Percentiles rank a stretch among this genome's conserved stretches.
Conservation (phyloP, 768 basidiomycete species). For the Mycena latifolia region DNA sequence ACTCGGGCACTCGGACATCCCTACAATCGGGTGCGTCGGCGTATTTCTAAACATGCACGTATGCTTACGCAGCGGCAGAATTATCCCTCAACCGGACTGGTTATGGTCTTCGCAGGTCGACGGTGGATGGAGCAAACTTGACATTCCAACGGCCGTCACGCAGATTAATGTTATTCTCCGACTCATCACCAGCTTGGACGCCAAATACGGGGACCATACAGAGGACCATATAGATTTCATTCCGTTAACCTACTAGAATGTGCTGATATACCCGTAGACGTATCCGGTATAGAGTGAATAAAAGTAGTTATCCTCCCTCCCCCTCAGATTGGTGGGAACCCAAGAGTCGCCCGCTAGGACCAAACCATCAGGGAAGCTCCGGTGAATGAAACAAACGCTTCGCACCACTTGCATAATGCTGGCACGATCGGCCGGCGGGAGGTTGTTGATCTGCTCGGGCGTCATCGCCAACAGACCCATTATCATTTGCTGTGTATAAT, state of each 20-base stretch:
- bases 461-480: constrained; percentile 87
- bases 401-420: constrained; percentile 88
- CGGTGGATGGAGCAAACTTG: constrained; percentile 47
- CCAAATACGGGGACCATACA: constrained; percentile 29
- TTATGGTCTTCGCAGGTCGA: constrained; percentile 45
- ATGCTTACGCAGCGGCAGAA: constrained; percentile 31
- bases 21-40: constrained; percentile 44
- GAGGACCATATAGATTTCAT: constrained; percentile 16
- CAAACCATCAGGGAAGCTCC: background rate
- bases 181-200: constrained; percentile 41
- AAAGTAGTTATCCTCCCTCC: too few relatives aligned
- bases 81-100: constrained; percentile 48
- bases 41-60: background rate
- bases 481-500: constrained; percentile 69
- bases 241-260: background rate
- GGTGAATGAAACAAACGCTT: background rate
- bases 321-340: background rate
- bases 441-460: constrained; percentile 81
- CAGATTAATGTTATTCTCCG: constrained; percentile 45
- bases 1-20: constrained; percentile 41
- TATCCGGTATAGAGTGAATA: too few relatives aligned
- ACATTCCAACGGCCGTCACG: constrained; percentile 37
- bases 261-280: too few relatives aligned
- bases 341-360: background rate
- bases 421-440: constrained; percentile 80